phyloP scores from a whole-genome alignment of 2,329 filamentous ascomycete genomes.

The Neospermospora avenae region DNA sequence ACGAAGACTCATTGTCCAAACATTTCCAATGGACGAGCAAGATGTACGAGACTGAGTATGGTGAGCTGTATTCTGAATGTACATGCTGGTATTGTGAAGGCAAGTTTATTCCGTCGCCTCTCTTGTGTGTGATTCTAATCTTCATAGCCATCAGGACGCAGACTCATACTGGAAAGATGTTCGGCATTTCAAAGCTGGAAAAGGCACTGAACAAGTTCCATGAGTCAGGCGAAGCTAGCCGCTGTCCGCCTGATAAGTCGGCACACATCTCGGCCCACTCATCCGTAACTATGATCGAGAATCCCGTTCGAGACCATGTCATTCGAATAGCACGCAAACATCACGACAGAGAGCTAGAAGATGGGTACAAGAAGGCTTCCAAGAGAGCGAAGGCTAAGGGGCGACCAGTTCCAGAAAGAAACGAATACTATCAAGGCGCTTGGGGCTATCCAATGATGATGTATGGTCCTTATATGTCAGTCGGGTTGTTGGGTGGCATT shows the following conservation, averaged over 20 bases:
- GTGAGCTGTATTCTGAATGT: constrained; percentile 70
- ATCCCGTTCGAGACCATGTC: constrained; percentile 26
- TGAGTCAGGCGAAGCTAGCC: constrained; percentile 44
- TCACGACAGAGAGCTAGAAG: constrained; percentile 44
- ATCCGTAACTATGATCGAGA: constrained; percentile 46
- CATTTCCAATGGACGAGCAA: constrained; percentile 72
- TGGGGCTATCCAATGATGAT: constrained; percentile 51
- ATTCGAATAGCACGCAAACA: constrained; percentile 29
- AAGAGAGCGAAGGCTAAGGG: constrained; percentile 50
- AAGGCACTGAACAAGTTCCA: constrained; percentile 47
- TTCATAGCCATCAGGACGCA: constrained; percentile 51
- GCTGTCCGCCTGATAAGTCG: constrained; percentile 54
- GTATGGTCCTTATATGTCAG: constrained; percentile 46
- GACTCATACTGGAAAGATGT: constrained; percentile 42
- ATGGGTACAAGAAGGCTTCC: constrained; percentile 53
- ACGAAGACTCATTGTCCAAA: constrained; percentile 59
- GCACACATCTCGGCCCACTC: constrained; percentile 75
- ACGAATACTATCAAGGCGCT: constrained; percentile 43
- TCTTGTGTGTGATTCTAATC: background rate
- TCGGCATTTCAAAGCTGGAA: constrained; percentile 46
- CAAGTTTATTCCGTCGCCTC: constrained; percentile 20
- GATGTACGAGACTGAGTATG: constrained; percentile 61
- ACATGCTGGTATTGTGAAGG: constrained; percentile 83
- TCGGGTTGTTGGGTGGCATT: constrained; percentile 41
- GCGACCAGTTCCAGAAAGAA: constrained; percentile 44